Evolutionary conservation across 1,139 yeast species (phyloP), one percentile per base, ranked within the genome.

Genomic region (Entelexis sorbosivorans): DNA sequence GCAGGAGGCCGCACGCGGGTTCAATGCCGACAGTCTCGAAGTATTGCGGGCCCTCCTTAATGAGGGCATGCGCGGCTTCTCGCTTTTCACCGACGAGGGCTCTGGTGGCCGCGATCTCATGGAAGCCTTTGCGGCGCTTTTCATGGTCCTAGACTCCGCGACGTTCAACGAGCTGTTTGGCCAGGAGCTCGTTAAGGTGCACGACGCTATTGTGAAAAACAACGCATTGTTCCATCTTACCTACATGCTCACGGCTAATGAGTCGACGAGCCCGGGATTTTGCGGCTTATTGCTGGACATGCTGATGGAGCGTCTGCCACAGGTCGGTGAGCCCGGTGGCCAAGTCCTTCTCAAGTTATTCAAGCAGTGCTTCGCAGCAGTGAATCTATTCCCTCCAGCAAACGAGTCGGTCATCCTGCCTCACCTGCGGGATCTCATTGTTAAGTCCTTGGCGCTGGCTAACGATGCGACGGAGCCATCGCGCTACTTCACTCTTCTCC

Each of bases 91-190:
- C 60, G 64, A 81, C 68, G 95, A 0, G n/a, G 13, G 42, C 7
- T 88, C 87, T 59, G 97, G 89, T 63, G 96, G 89, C 57, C 88
- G 91, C 60, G 98, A 93, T 60, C 72, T 89, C 55, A 88, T 91
- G 95, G 98, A 93, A 64, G 83, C 89, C 2, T 81, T 93, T 64
- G 96, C 96, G 0, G 84, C 95, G 1, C 86, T 91, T 59, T 93
- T 87, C 66, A 86, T 88, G 61, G 95, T 88, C 64, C 77, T 93
- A 52, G 99, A 93, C 62, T 93, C 96, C 20, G 91, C 97, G 1
- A 85, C 96, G 1, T 93, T 93, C 66, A 89, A 87, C 64, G 99
- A 93, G 66, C 82, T 91, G 58, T 82, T 89, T 10, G 86, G 82
- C 56, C 75, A 82, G 3, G 96, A 91, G 64, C 73, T 91, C 54